Base-by-base conservation (phyloP, 75 land plant genomes). In the Picea sitchensis region DNA sequence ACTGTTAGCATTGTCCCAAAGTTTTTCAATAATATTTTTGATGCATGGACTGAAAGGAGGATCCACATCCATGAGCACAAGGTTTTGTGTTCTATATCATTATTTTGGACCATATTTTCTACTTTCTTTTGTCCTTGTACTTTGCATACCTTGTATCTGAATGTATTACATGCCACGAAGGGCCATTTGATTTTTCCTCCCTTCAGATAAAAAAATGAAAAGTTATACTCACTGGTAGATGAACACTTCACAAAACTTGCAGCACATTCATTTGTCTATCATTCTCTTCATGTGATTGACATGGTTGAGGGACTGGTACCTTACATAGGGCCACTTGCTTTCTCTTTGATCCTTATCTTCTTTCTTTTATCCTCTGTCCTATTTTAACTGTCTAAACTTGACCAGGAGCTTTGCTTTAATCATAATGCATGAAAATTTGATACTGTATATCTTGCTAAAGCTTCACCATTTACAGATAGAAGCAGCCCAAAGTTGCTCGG, bases 401-500 rank as follows among this genome's bases (percentile, higher is more conserved):
- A 69, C 73, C 6, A 9, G 21, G 20, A 69, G 36, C 31, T 34
- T 15, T 67, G 41, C 12, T 71, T 20, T 71, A 38, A 21, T 44
- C 38, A 14, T 26, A 67, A 36, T 44, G 9, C 20, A 7, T 71
- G 47, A n/a, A 44, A 6, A 69, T 69, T 71, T 44, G 14, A 9
- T n/a, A n/a, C 2, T 12, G 12, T 41, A 44, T 44, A 71, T 71
- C 3, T 11, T 44, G 8, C 36, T 67, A 67, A 67, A 17, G 7
- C 12, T 51, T 51, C 56, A 51, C 56, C 56, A 9, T 6, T 58
- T 30, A 57, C 95, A 96, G 99, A 86, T 96, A 84, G 63, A 60
- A 79, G 56, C 83, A 75, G 92, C 96, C 58, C 80, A 83, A 83
- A 84, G 87, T 61, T 92, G 92, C 77, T 80, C 83, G 78, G 94